These are phyloP conservation scores for Scopulariopsis brevicaulis DNA, from an alignment of 2,329 filamentous ascomycete genomes.

Conservation along the genomic window DNA sequence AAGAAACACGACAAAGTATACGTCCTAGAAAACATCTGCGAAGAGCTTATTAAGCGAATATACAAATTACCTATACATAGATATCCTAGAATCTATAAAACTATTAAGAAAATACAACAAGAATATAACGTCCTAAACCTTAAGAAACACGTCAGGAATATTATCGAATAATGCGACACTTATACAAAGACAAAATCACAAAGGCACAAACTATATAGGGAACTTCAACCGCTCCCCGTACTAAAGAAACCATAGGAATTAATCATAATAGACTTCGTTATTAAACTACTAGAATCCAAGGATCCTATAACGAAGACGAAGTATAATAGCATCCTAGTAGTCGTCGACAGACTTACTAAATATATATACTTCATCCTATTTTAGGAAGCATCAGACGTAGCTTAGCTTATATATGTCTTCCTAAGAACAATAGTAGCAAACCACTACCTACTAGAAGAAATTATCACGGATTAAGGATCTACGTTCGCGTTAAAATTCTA, in stretches of 20 bases:
- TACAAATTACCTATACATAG: too few species aligned
- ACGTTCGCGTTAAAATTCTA: not conserved
- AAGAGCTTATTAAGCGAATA: too few species aligned
- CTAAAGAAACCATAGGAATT: conserved; percentile 6
- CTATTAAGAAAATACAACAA: too few species aligned
- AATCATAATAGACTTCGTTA: not conserved
- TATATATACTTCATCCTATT: not conserved
- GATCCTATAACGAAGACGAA: not conserved
- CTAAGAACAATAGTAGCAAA: not conserved
- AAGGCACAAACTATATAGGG: not conserved
- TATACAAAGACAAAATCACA: too few species aligned
- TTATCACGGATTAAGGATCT: not conserved
- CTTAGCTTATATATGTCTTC: not conserved
- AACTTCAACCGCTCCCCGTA: conserved; percentile 2
- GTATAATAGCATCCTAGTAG: not conserved
- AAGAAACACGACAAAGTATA: not conserved
- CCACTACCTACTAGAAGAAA: not conserved
- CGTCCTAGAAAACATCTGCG: not conserved
- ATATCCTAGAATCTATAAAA: too few species aligned
- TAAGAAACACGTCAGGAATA: too few species aligned
- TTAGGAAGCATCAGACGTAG: not conserved
- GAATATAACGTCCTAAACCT: too few species aligned
- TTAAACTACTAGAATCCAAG: conserved; percentile 2
- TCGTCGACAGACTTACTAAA: not conserved
- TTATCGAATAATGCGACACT: too few species aligned